Evolutionary conservation across 129 eudicot genomes (phyloP).

Genomic region (Artemisia argyi): DNA sequence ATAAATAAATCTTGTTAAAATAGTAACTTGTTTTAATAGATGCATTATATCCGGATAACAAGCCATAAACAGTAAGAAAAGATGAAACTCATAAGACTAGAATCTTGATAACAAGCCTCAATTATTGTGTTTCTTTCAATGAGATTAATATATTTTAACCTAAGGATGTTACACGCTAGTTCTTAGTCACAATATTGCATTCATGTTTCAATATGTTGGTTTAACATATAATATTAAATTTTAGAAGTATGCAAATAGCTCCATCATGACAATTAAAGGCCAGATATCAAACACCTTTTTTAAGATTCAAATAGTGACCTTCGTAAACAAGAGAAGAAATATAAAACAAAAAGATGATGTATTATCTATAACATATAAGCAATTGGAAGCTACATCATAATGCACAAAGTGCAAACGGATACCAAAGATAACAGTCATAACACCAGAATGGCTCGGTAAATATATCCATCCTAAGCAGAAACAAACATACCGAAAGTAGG

Average conservation of each 20-base stretch:
- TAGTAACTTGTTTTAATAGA: no score
- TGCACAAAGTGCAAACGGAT: background rate
- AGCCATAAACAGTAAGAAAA: no score
- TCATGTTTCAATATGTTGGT: background rate
- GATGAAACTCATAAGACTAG: no score
- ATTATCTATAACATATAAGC: slow-evolving; percentile 6
- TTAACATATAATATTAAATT: background rate
- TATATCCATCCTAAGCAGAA: slow-evolving; percentile 6
- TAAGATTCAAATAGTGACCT: background rate
- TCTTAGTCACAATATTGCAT: slow-evolving; percentile 9
- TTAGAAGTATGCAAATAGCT: slow-evolving; percentile 12
- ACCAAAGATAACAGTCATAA: no score
- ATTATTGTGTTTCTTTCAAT: no score
- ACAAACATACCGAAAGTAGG: background rate
- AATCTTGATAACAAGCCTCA: no score
- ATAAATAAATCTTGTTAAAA: no score
- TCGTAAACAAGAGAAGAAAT: background rate
- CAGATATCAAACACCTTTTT: slow-evolving; percentile 12
- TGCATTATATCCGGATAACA: no score
- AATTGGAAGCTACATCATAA: slow-evolving; percentile 12
- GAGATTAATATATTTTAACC: no score
- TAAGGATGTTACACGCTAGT: no score
- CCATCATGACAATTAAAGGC: background rate
- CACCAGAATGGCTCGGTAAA: background rate
- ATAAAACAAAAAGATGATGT: background rate